Evolutionary conservation across 2,329 filamentous ascomycete genomes (phyloP).

Genomic region (Colletotrichum sp.): DNA sequence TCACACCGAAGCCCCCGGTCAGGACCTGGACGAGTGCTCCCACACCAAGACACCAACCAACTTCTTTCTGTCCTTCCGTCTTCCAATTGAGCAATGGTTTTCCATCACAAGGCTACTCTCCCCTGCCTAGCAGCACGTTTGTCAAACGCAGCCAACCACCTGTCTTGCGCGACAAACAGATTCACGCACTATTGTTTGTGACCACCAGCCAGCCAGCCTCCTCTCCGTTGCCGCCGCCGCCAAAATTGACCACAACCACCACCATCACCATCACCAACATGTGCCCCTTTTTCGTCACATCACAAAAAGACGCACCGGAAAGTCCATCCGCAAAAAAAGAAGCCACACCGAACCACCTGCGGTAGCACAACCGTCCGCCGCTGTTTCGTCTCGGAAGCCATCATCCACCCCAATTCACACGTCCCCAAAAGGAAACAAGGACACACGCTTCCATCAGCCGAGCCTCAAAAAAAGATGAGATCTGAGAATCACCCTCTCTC

Average conservation of each 20-base stretch:
- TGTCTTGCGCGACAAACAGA: background rate
- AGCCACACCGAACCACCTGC: background rate
- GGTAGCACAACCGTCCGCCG: background rate
- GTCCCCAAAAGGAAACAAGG: background rate
- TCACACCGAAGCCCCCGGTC: slow-evolving; percentile 11
- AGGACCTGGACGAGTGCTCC: background rate
- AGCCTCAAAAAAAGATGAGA: background rate
- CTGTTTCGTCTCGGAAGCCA: slow-evolving; percentile 9
- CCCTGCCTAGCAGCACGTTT: background rate
- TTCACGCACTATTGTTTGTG: background rate
- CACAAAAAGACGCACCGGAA: background rate
- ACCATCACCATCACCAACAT: background rate
- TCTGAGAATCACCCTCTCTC: background rate
- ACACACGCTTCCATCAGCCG: background rate
- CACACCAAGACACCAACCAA: slow-evolving; percentile 4
- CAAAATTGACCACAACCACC: background rate
- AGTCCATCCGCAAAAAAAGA: background rate
- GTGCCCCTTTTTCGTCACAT: background rate
- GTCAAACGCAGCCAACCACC: background rate
- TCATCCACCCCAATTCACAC: background rate
- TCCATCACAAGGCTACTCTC: background rate
- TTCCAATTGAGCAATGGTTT: background rate
- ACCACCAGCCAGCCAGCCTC: background rate
- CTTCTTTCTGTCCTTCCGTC: background rate
- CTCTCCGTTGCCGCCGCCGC: background rate